Conservation (phyloP, 2,329 filamentous ascomycete species). For the Coniochaeta hoffmannii region DNA sequence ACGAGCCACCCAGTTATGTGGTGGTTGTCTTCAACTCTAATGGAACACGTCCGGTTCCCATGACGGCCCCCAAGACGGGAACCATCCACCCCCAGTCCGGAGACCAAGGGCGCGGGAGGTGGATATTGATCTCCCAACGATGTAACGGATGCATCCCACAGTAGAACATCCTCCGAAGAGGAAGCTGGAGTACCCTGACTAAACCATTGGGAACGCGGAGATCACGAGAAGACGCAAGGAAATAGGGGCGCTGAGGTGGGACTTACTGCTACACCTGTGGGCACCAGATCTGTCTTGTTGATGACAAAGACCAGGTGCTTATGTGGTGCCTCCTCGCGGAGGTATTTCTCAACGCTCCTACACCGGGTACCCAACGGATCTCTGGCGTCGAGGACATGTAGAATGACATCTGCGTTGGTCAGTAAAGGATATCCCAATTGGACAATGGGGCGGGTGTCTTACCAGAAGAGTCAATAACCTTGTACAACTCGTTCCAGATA, state of each 20-base stretch:
- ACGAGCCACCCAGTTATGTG: slow-evolving; percentile 49
- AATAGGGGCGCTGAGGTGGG: slow-evolving; percentile 17
- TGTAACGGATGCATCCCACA: slow-evolving; percentile 95
- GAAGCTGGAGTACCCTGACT: slow-evolving; percentile 76
- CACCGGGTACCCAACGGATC: slow-evolving; percentile 88
- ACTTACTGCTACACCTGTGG: slow-evolving; percentile 93
- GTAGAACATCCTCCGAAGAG: slow-evolving; percentile 18
- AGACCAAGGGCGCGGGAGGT: slow-evolving; percentile 57
- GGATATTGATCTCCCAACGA: slow-evolving; percentile 87
- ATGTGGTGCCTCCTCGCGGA: slow-evolving; percentile 86
- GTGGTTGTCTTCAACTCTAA: slow-evolving; percentile 95
- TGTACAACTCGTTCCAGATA: slow-evolving; percentile 95
- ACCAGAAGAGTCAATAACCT: slow-evolving; percentile 80
- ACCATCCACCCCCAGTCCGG: slow-evolving; percentile 62
- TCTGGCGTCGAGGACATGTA: slow-evolving; percentile 88
- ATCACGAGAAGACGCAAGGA: slow-evolving; percentile 9
- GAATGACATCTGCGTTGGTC: slow-evolving; percentile 63
- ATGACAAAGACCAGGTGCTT: slow-evolving; percentile 89
- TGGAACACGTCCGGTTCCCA: slow-evolving; percentile 72
- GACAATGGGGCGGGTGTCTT: background rate
- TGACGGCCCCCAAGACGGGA: slow-evolving; percentile 86
- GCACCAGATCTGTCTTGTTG: slow-evolving; percentile 90
- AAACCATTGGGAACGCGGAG: slow-evolving; percentile 51
- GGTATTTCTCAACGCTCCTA: slow-evolving; percentile 85
- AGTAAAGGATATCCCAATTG: background rate